Evolutionary conservation across 2,329 filamentous ascomycete species (phyloP), one percentile per base, ranked within the genome.

Genomic region (Nigrospora oryzae): DNA sequence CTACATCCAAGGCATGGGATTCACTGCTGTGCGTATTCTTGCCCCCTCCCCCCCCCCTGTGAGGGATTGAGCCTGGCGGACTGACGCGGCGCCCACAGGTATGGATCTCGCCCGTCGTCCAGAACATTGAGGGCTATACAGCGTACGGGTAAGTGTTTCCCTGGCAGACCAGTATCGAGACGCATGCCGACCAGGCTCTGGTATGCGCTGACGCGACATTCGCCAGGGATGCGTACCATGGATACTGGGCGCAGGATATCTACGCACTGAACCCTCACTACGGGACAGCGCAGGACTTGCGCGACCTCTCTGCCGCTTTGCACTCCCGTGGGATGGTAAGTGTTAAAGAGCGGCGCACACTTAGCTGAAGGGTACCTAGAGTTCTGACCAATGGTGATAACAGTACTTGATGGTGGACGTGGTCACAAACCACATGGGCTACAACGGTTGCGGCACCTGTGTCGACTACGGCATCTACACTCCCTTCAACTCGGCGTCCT

Each of bases 381-480:
- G 23, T 10, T 28, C 23, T 28, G 23, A 28, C 23, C 5, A 28
- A 28, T 2, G 23, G 5, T 28, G 5, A 28, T 28, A 2, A 23
- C n/a, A 65, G 65, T 77, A 77, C 51, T 61, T 81, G 34, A 82
- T 82, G 77, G 66, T 81, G 3, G 77, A 81, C 48, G 63, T 81
- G 1, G 76, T 81, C 3, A 68, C 70, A 8, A 80, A 81, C 55
- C 74, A 81, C 54, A 72, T 73, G 55, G 74, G 63, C n/a, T 79
- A 71, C 55, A 59, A 64, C 30, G 75, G 76, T 19, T 60, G 64
- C n/a, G 59, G 62, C 1, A 47, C 51, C 30, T 63, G 64, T 5
- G 69, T 81, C 35, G 70, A 81, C 57, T 83, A 81, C 55, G 66
- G 63, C 46, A 54, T 62, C 11, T 73, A 78, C 51, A 63, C 65